Evolutionary conservation across 2,329 filamentous ascomycete species (phyloP).

Genomic region (Nemania diffusa): DNA sequence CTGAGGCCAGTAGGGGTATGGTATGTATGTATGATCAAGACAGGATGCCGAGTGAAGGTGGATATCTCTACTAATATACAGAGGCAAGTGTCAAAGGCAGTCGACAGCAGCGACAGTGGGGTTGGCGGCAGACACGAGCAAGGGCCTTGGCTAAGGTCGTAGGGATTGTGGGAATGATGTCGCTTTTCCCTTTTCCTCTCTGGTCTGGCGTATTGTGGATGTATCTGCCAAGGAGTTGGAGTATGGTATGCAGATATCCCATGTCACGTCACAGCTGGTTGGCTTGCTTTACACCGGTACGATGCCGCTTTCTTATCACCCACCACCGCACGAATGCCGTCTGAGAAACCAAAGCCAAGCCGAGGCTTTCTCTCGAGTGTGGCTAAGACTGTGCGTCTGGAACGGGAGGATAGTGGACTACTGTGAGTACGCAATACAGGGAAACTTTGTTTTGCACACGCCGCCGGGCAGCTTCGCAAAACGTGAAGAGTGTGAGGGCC

Average conservation of each 20-base stretch:
- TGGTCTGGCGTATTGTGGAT: conserved; percentile 25
- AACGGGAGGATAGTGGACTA: conserved; percentile 6
- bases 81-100: conserved; percentile 10
- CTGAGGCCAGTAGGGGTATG: background rate
- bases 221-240: conserved; percentile 33
- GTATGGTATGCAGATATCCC: conserved; percentile 35
- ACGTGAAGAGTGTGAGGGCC: conserved; percentile 16
- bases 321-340: conserved; percentile 16
- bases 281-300: conserved; percentile 24
- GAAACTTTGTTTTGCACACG: background rate
- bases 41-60: conserved; percentile 3
- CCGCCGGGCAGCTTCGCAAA: background rate
- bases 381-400: conserved; percentile 20
- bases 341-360: conserved; percentile 10
- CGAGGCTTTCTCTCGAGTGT: conserved; percentile 7
- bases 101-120: conserved; percentile 17
- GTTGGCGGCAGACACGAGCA: conserved; percentile 28
- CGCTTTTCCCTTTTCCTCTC: conserved; percentile 26
- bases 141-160: conserved; percentile 29
- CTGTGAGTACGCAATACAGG: background rate
- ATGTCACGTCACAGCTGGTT: conserved; percentile 33
- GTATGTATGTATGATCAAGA: conserved; percentile 3
- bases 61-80: conserved; percentile 26
- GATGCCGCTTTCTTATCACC: conserved; percentile 29
- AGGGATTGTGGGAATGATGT: conserved; percentile 26